Evolutionary conservation across 106 monocot genomes (phyloP), one percentile per base, ranked within the genome.

Genomic region (Dactylorhiza incarnata): DNA sequence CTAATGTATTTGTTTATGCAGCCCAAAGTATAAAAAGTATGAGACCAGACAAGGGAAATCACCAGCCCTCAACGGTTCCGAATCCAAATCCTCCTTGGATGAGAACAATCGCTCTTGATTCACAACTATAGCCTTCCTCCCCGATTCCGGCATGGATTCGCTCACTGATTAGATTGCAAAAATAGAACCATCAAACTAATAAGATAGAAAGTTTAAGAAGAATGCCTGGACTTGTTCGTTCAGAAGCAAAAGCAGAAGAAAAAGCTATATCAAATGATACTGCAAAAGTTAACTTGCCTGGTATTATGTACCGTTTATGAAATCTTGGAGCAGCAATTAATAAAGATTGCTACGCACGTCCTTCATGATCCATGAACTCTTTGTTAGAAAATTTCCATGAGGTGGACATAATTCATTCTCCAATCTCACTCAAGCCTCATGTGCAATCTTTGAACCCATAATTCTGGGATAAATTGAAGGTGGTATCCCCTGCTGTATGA

Each of bases 291-390:
- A 50, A 78, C 44, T 78, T 79, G 78, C 96, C 93, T 84, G 83
- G 91, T 65, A 91, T 77, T 22, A 85, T 86, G 62, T 97, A 97
- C 65, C 84, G 90, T 81, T 91, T 97, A 82, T 97, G 91, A 74
- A 89, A 94, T 69, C 82, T 91, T 17, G 91, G 87, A 14, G 85
- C 80, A 75, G 84, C 73, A 52, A 84, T 89, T 49, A 87, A 50
- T 20, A 91, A 65, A 44, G 93, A 83, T 61, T 91, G 97, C 67
- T 97, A 86, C 79, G 89, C 74, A 45, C 86, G 84, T 13, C 91
- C 93, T 80, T 87, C 84, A 12, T 58, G 82, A 66, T 89, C 86
- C 19, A 85, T 90, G 48, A 82, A 75, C 63, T 76, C 87, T 76
- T 88, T n/a, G n/a, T n/a, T n/a, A n/a, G n/a, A n/a, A n/a, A n/a